Conservation (phyloP, 2,329 filamentous ascomycete genomes). For the Orbilia javanica region DNA sequence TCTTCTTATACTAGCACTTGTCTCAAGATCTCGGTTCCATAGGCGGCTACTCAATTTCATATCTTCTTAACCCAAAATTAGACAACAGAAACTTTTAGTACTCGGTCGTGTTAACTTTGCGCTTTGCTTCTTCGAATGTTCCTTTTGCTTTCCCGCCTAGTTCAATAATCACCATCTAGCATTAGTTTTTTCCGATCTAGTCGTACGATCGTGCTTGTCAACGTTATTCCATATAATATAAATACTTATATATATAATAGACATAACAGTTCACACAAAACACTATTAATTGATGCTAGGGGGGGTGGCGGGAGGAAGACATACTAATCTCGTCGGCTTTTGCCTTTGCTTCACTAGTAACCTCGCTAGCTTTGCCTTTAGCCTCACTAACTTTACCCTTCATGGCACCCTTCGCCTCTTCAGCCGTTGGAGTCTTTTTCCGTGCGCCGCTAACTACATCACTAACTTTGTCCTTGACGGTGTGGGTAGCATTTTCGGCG, state of each 20-base stretch:
- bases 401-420: conserved; percentile 42
- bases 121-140: conserved; percentile 44
- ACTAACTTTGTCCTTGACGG: conserved; percentile 43
- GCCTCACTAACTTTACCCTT: conserved; percentile 38
- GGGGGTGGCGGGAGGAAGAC: not conserved
- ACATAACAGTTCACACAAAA: not conserved
- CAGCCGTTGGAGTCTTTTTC: conserved; percentile 37
- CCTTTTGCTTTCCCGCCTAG: conserved; percentile 54
- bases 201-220: conserved; percentile 1
- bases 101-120: not conserved
- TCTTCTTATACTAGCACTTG: not conserved
- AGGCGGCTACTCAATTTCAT: not conserved
- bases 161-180: conserved; percentile 27
- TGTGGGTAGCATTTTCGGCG: conserved; percentile 34
- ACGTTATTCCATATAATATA: not conserved
- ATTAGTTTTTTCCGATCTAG: conserved; percentile 26
- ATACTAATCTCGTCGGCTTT: conserved; percentile 47
- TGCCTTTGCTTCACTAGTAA: conserved; percentile 32
- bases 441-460: conserved; percentile 18
- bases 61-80: not conserved
- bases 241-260: too few species aligned
- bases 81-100: conserved; percentile 9
- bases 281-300: not conserved
- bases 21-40: too few species aligned
- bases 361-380: conserved; percentile 18